Conservation (phyloP, 345 rosid species). For the Hirschfeldia incana region DNA sequence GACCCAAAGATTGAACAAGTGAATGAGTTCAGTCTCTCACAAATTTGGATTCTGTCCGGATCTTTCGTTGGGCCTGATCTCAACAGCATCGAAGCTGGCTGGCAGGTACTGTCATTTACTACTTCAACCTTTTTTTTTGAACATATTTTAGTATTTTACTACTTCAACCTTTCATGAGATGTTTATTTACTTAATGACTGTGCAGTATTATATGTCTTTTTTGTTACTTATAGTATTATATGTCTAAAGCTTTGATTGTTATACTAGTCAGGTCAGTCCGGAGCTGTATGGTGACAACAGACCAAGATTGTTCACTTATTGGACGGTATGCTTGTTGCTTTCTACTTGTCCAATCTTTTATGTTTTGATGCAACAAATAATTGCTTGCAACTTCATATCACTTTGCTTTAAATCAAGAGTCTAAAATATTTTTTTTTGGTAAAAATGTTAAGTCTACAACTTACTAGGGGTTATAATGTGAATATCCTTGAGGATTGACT, state of each 20-base stretch:
- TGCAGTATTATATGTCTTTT: conserved; percentile 22
- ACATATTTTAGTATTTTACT: no score
- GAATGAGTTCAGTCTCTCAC: conserved; percentile 97
- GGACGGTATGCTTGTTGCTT: conserved; percentile 72
- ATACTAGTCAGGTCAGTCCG: conserved; percentile 99
- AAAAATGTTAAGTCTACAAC: no score
- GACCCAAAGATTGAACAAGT: conserved; percentile 77
- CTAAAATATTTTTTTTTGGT: no score
- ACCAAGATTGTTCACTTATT: conserved; percentile 92
- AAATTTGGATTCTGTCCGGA: conserved; percentile 95
- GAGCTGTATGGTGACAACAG: conserved; percentile 98
- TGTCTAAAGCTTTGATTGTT: conserved; percentile 61
- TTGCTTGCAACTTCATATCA: conserved; percentile 1
- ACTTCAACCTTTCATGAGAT: neutral
- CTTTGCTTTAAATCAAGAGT: neutral
- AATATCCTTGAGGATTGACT: neutral
- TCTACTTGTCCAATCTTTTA: neutral
- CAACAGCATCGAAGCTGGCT: conserved; percentile 99
- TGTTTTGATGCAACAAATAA: neutral
- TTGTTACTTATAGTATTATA: neutral
- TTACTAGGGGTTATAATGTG: neutral
- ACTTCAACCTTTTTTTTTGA: conserved; percentile 4
- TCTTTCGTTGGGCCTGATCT: conserved; percentile 96
- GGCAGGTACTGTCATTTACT: conserved; percentile 72
- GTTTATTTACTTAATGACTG: neutral